Conservation (phyloP, 164 flowering plant species). For the Nelumbo lutea region DNA sequence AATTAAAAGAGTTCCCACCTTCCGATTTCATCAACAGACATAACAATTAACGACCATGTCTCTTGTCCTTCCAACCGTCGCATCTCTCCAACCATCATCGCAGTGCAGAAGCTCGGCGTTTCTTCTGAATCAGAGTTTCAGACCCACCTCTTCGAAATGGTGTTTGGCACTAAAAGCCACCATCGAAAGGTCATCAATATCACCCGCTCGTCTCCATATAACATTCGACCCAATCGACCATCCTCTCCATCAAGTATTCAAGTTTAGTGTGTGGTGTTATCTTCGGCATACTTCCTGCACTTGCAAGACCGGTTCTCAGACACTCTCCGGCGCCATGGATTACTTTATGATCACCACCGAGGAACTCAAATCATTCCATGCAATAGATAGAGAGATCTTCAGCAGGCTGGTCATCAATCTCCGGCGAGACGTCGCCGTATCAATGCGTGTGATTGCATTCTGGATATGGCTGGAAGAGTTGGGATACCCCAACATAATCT, state of each 20-base stretch:
- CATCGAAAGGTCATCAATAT: neutral
- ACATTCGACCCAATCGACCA: no score
- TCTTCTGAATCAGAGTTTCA: neutral
- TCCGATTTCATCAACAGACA: no score
- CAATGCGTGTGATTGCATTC: constrained; percentile 41
- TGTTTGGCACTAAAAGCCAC: neutral
- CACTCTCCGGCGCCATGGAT: neutral
- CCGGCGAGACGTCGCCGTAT: constrained; percentile 32
- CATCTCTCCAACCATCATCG: neutral
- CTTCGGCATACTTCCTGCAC: neutral
- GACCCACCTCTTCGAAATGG: neutral
- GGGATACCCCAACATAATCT: constrained; percentile 8
- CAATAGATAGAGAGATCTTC: constrained; percentile 38
- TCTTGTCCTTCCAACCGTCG: neutral
- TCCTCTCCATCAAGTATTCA: neutral
- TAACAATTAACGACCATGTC: neutral
- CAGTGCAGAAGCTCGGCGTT: neutral
- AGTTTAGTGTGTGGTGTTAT: neutral
- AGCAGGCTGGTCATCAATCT: constrained; percentile 23
- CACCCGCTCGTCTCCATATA: neutral
- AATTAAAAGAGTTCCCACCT: no score
- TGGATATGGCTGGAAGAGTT: constrained; percentile 42
- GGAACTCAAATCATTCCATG: constrained; percentile 39
- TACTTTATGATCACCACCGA: constrained; percentile 10
- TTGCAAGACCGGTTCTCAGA: neutral